Conservation (phyloP, 2,329 filamentous ascomycete genomes). For the Neoarthrinium moseri region DNA sequence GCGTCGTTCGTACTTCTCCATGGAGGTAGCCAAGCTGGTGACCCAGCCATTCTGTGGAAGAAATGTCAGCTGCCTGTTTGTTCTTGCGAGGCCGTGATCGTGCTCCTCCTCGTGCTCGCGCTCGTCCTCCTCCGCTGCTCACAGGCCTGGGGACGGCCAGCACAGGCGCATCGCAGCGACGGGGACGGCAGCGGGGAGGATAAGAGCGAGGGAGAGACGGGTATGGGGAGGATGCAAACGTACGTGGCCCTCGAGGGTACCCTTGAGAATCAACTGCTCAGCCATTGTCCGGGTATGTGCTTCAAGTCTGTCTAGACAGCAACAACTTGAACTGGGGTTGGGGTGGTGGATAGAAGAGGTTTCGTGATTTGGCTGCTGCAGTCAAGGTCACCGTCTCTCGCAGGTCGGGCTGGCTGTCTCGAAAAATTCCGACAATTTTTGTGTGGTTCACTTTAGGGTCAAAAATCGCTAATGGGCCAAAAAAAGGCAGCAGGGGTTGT, state of each 20-base stretch:
- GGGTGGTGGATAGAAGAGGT: slow-evolving; percentile 34
- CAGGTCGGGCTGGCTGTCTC: slow-evolving; percentile 1
- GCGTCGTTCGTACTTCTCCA: slow-evolving; percentile 82
- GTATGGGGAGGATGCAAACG: slow-evolving; percentile 40
- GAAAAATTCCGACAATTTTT: slow-evolving; percentile 33
- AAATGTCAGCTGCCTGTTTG: slow-evolving; percentile 22
- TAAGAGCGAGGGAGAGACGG: no score
- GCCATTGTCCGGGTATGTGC: slow-evolving; percentile 58
- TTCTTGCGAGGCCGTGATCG: slow-evolving; percentile 1
- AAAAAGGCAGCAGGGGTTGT: neutral
- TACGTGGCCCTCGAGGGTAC: slow-evolving; percentile 96
- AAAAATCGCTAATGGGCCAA: slow-evolving; percentile 17
- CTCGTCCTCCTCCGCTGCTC: no score
- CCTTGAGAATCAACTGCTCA: slow-evolving; percentile 94
- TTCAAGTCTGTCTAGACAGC: slow-evolving; percentile 12
- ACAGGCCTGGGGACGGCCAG: no score
- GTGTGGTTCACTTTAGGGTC: slow-evolving; percentile 54
- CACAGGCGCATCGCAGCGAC: slow-evolving; percentile 12
- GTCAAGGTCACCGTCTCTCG: slow-evolving; percentile 39
- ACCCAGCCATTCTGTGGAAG: slow-evolving; percentile 83
- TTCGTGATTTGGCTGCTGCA: slow-evolving; percentile 12
- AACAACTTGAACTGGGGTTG: slow-evolving; percentile 26
- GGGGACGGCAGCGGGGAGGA: slow-evolving; percentile 16
- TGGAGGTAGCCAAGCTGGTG: slow-evolving; percentile 95
- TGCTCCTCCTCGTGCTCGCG: slow-evolving; percentile 4